phyloP scores from a whole-genome alignment of 2,329 filamentous ascomycete species.

The Xenoacremonium recifei region DNA sequence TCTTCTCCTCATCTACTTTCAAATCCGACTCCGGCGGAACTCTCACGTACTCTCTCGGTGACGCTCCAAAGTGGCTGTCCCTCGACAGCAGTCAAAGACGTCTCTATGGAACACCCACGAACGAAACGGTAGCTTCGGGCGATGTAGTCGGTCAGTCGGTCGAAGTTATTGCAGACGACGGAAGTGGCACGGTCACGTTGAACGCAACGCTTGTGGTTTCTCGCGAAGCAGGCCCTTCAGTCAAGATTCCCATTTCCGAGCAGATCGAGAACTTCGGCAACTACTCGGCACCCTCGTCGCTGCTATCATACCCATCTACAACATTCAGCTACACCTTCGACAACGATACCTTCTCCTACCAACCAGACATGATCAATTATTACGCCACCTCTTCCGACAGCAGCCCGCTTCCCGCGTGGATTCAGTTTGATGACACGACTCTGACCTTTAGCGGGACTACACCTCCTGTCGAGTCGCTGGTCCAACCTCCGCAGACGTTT shows the following conservation, averaged over 20 bases:
- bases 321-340: conserved; percentile 54
- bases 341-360: conserved; percentile 61
- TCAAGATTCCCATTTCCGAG: conserved; percentile 55
- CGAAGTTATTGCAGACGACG: conserved; percentile 67
- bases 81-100: conserved; percentile 64
- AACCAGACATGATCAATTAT: conserved; percentile 58
- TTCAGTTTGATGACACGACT: conserved; percentile 64
- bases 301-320: conserved; percentile 54
- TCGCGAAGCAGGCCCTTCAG: conserved; percentile 49
- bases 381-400: conserved; percentile 76
- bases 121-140: conserved; percentile 44
- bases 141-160: conserved; percentile 61
- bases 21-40: conserved; percentile 57
- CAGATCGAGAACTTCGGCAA: conserved; percentile 59
- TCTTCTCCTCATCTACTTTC: conserved; percentile 74
- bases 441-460: conserved; percentile 71
- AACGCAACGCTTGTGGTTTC: conserved; percentile 71
- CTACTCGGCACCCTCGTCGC: conserved; percentile 58
- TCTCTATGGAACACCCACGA: conserved; percentile 68
- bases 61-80: conserved; percentile 71
- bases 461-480: conserved; percentile 61
- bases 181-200: conserved; percentile 60
- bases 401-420: conserved; percentile 83
- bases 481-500: conserved; percentile 70
- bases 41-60: conserved; percentile 66